phyloP scores from a whole-genome alignment of 2,329 filamentous ascomycete species.

The Amauroascus verrucosus region DNA sequence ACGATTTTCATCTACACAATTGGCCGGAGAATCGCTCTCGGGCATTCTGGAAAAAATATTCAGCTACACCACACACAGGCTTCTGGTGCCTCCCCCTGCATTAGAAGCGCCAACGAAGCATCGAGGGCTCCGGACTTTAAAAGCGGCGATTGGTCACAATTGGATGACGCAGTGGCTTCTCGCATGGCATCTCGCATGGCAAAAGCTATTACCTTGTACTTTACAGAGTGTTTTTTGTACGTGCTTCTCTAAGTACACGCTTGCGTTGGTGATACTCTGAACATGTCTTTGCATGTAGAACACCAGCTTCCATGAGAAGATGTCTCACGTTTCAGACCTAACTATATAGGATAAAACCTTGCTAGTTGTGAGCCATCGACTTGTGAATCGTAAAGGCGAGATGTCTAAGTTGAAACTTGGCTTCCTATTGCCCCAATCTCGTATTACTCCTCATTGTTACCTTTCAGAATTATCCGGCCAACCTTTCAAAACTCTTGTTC shows the following conservation, averaged over 20 bases:
- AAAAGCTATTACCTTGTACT: too few species aligned
- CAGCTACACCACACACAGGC: background rate
- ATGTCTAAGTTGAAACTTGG: background rate
- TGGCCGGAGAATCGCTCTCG: background rate
- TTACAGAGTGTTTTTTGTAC: too few species aligned
- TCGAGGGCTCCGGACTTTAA: background rate
- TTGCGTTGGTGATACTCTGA: too few species aligned
- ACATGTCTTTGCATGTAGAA: too few species aligned
- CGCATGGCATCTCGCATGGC: too few species aligned
- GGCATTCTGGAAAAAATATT: background rate
- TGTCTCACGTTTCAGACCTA: too few species aligned
- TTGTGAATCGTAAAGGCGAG: background rate
- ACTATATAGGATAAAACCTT: background rate
- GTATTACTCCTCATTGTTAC: background rate
- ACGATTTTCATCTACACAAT: background rate
- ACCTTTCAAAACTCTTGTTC: too few species aligned
- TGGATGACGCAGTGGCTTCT: background rate
- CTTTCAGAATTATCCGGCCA: too few species aligned
- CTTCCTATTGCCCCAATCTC: background rate
- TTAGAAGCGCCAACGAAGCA: conserved; percentile 3
- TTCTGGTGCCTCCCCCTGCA: conserved; percentile 1
- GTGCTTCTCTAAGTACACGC: too few species aligned
- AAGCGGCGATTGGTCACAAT: background rate
- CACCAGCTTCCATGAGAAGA: too few species aligned
- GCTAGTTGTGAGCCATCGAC: background rate